Conservation (phyloP, 768 basidiomycete species). For the Podaxis rugospora region DNA sequence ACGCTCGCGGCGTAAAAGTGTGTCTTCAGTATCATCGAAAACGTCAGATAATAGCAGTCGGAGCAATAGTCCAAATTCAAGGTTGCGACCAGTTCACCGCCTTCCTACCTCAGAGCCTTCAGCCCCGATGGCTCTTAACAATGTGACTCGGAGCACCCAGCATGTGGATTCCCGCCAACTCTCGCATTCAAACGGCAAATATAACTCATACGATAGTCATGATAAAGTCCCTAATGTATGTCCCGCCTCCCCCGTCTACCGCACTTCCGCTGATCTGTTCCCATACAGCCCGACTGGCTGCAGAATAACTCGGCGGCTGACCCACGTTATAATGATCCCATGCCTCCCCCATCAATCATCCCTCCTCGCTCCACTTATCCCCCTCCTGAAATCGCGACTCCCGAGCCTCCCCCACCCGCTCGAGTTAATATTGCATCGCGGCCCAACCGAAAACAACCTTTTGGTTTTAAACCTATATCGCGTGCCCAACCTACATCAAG, state of each 20-base stretch:
- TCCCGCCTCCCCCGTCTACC: background rate
- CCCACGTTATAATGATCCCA: background rate
- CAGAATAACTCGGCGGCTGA: conserved; percentile 6
- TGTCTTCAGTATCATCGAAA: conserved; percentile 42
- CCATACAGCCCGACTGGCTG: conserved; percentile 17
- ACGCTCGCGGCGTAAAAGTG: conserved; percentile 38
- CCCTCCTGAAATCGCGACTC: background rate
- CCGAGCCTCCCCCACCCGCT: background rate
- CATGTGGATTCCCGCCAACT: conserved; percentile 29
- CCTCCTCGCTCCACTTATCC: conserved; percentile 1
- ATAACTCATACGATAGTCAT: conserved; percentile 14
- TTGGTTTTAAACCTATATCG: conserved; percentile 66
- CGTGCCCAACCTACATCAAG: conserved; percentile 31
- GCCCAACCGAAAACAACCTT: conserved; percentile 15
- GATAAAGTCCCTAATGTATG: conserved; percentile 8
- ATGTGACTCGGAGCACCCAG: conserved; percentile 23
- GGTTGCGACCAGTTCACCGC: conserved; percentile 56
- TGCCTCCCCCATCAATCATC: conserved; percentile 12
- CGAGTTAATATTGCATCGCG: conserved; percentile 9
- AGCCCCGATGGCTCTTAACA: conserved; percentile 19
- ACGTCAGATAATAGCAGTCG: conserved; percentile 55
- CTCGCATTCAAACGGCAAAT: conserved; percentile 30
- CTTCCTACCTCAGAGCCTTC: conserved; percentile 42
- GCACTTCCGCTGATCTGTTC: background rate
- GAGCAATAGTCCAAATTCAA: conserved; percentile 50